Conservation (phyloP, 768 basidiomycete genomes). For the Lentinula aciculospora region DNA sequence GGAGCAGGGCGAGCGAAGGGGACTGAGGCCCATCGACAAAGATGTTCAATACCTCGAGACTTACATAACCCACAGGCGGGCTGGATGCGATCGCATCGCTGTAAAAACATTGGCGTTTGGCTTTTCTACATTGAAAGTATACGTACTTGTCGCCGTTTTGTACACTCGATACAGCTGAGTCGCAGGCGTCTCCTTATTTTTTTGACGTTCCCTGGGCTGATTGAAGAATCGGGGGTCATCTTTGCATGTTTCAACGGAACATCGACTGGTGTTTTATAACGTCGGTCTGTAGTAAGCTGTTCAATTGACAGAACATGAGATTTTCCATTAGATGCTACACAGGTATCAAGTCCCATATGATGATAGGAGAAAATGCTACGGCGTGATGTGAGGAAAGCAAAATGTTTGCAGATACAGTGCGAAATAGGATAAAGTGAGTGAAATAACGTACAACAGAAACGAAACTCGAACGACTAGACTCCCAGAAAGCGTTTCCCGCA, state of each 20-base stretch:
- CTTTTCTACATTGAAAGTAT: slow-evolving; percentile 9
- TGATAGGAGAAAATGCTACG: background rate
- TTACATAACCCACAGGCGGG: slow-evolving; percentile 21
- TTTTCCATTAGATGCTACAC: slow-evolving; percentile 1
- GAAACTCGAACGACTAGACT: slow-evolving; percentile 14
- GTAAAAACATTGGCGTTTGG: background rate
- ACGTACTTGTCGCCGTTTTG: slow-evolving; percentile 45
- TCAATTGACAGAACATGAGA: background rate
- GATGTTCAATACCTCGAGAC: slow-evolving; percentile 21
- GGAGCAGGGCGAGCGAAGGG: slow-evolving; percentile 20
- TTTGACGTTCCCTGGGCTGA: slow-evolving; percentile 30
- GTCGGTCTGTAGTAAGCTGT: background rate
- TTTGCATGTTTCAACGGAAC: background rate
- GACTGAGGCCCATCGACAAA: slow-evolving; percentile 24
- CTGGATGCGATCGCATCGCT: slow-evolving; percentile 38
- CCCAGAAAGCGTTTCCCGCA: slow-evolving; percentile 22
- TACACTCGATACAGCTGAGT: slow-evolving; percentile 51
- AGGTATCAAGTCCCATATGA: background rate
- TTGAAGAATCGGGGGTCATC: background rate
- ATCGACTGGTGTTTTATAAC: background rate
- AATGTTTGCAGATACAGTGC: background rate
- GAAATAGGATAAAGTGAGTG: background rate
- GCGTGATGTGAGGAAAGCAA: background rate
- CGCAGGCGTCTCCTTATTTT: slow-evolving; percentile 44
- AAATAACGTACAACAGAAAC: slow-evolving; percentile 7